A percentile compares a stretch with the other conserved stretches of the same genome.
These are phyloP conservation scores for Botrytis fragariae DNA, from an alignment of 2,329 filamentous ascomycete genomes.

Conservation along the genomic window DNA sequence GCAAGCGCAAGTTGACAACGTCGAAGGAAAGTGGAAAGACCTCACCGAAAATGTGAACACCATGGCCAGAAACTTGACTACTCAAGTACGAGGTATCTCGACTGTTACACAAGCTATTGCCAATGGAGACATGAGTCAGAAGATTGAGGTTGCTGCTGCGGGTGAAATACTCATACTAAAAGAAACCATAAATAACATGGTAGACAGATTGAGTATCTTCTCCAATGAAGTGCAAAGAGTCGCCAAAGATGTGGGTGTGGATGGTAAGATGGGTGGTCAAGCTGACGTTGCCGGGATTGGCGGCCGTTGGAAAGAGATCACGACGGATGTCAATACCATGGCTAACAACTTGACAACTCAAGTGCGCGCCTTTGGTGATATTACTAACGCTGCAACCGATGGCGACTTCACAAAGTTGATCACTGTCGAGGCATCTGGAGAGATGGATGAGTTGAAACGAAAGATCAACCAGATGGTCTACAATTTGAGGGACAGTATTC, in stretches of 20 bases:
- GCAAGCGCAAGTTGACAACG: slow-evolving; percentile 89
- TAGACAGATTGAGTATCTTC: slow-evolving; percentile 90
- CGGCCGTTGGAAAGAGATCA: slow-evolving; percentile 97
- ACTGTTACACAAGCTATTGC: slow-evolving; percentile 93
- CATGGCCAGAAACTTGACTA: slow-evolving; percentile 66
- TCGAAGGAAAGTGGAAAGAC: slow-evolving; percentile 98
- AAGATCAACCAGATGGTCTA: slow-evolving; percentile 99
- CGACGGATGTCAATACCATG: slow-evolving; percentile 49
- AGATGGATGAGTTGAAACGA: slow-evolving; percentile 98
- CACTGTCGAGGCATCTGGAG: slow-evolving; percentile 93
- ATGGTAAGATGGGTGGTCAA: slow-evolving; percentile 97
- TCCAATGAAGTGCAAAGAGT: slow-evolving; percentile 95
- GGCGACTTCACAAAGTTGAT: slow-evolving; percentile 97
- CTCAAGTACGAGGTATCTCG: slow-evolving; percentile 84
- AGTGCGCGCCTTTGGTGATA: slow-evolving; percentile 96
- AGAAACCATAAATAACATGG: slow-evolving; percentile 99
- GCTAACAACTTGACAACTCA: slow-evolving; percentile 81
- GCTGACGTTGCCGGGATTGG: slow-evolving; percentile 91
- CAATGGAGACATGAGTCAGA: slow-evolving; percentile 92
- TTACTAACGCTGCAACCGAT: slow-evolving; percentile 95
- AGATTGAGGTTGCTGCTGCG: slow-evolving; percentile 92
- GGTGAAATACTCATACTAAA: slow-evolving; percentile 93
- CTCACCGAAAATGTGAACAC: slow-evolving; percentile 87
- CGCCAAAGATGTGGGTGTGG: slow-evolving; percentile 93
- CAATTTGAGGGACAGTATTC: slow-evolving; percentile 91